Evolutionary conservation across 257 asterid species (phyloP).

Genomic region (Linderniella brevidens): DNA sequence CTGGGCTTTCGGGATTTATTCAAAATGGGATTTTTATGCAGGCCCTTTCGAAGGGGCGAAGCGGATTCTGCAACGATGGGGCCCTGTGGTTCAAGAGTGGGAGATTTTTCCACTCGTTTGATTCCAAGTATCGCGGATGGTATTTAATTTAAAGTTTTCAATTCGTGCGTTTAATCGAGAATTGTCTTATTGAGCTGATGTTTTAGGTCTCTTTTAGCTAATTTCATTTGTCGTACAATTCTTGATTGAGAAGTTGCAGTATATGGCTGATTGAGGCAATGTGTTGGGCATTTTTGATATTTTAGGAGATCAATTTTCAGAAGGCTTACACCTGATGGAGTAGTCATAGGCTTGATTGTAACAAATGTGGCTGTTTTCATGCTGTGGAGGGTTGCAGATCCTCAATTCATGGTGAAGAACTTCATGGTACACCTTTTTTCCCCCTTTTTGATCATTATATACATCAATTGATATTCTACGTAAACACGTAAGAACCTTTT

Average conservation of each 20-base stretch:
- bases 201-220: background rate
- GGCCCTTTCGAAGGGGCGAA: conserved; percentile 12
- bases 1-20: conserved; percentile 11
- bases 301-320: conserved; percentile 33
- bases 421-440: conserved; percentile 39
- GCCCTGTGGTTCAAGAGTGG: conserved; percentile 3
- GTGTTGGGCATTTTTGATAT: conserved; percentile 6
- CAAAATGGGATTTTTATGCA: conserved; percentile 11
- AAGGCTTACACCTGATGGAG: conserved; percentile 49
- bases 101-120: conserved; percentile 25
- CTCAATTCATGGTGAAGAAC: conserved; percentile 52
- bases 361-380: conserved; percentile 59
- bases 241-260: background rate
- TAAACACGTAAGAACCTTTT: background rate
- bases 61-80: conserved; percentile 12
- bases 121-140: conserved; percentile 25
- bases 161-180: background rate
- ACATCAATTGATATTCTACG: background rate
- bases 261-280: background rate
- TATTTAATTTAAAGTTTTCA: conserved; percentile 8
- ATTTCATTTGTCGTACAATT: background rate
- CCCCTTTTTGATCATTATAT: background rate
- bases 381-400: conserved; percentile 49
- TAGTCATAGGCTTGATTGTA: conserved; percentile 46
- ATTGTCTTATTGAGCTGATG: background rate